These are phyloP conservation scores for Sugiyamaella mastotermitis DNA, from an alignment of 805 yeast genomes.

Conservation along the genomic window DNA sequence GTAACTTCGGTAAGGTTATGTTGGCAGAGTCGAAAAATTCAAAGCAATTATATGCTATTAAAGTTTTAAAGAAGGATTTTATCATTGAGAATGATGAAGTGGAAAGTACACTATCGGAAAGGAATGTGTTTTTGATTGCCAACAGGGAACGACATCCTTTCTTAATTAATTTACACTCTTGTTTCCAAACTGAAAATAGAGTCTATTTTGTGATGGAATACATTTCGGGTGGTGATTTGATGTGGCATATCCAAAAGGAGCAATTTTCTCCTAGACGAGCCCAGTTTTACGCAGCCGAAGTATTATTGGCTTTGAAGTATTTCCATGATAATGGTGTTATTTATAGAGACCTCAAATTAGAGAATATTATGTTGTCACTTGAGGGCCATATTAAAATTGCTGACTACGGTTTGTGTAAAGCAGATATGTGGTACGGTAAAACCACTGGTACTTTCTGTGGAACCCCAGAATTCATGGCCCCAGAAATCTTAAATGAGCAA, in stretches of 20 bases:
- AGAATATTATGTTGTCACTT: slow-evolving; percentile 81
- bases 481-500: slow-evolving; percentile 91
- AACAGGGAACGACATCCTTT: slow-evolving; percentile 91
- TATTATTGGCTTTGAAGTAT: slow-evolving; percentile 80
- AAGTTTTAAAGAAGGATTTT: slow-evolving; percentile 92
- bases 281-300: slow-evolving; percentile 96
- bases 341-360: slow-evolving; percentile 93
- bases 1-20: slow-evolving; percentile 98
- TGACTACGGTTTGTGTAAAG: slow-evolving; percentile 96
- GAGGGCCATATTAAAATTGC: slow-evolving; percentile 95
- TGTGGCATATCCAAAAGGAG: slow-evolving; percentile 98
- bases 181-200: slow-evolving; percentile 97
- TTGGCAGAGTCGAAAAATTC: slow-evolving; percentile 88
- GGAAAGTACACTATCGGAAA: slow-evolving; percentile 90
- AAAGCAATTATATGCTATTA: slow-evolving; percentile 82
- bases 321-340: slow-evolving; percentile 95
- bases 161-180: slow-evolving; percentile 81
- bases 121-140: slow-evolving; percentile 78
- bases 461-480: slow-evolving; percentile 99
- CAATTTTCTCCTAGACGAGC: slow-evolving; percentile 87
- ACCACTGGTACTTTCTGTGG: slow-evolving; percentile 97
- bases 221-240: slow-evolving; percentile 94
- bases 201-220: slow-evolving; percentile 98
- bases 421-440: slow-evolving; percentile 76
- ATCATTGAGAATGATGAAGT: slow-evolving; percentile 95